These are phyloP conservation scores for Sedum album DNA, from an alignment of 164 flowering plant genomes.

Conservation along the genomic window DNA sequence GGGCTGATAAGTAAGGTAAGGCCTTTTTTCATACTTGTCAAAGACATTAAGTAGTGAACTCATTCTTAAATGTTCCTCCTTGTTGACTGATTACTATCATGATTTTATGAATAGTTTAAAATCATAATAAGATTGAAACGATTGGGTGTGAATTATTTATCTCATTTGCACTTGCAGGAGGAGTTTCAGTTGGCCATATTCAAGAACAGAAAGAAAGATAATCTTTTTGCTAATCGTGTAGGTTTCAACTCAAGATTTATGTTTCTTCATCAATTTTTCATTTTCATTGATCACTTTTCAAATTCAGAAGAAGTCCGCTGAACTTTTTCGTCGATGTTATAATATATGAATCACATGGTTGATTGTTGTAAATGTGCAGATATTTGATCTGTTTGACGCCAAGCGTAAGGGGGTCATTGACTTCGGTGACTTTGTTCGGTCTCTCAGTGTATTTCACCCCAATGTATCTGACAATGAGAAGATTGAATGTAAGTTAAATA, in stretches of 20 bases:
- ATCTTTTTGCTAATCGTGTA: slow-evolving; percentile 94
- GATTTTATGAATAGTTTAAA: no score
- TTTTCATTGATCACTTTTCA: background rate
- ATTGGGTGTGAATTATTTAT: no score
- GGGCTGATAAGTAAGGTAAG: slow-evolving; percentile 55
- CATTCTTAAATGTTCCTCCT: background rate
- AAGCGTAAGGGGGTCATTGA: slow-evolving; percentile 80
- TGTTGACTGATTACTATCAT: background rate
- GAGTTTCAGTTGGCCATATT: slow-evolving; percentile 90
- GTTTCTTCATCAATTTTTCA: background rate
- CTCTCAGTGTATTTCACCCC: slow-evolving; percentile 89
- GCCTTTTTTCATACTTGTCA: background rate
- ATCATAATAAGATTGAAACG: no score
- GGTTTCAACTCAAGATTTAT: background rate
- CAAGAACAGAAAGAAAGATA: slow-evolving; percentile 82
- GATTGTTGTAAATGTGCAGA: slow-evolving; percentile 32
- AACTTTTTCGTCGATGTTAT: background rate
- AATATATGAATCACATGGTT: no score
- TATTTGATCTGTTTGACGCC: slow-evolving; percentile 87
- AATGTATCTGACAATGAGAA: slow-evolving; percentile 76
- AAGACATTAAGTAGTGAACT: background rate
- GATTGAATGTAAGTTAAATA: slow-evolving; percentile 61
- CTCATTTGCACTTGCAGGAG: slow-evolving; percentile 45
- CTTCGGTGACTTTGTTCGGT: slow-evolving; percentile 87
- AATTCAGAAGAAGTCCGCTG: background rate